phyloP scores from a whole-genome alignment of 176 grass and related monocot species.

The Tillandsia leiboldiana region DNA sequence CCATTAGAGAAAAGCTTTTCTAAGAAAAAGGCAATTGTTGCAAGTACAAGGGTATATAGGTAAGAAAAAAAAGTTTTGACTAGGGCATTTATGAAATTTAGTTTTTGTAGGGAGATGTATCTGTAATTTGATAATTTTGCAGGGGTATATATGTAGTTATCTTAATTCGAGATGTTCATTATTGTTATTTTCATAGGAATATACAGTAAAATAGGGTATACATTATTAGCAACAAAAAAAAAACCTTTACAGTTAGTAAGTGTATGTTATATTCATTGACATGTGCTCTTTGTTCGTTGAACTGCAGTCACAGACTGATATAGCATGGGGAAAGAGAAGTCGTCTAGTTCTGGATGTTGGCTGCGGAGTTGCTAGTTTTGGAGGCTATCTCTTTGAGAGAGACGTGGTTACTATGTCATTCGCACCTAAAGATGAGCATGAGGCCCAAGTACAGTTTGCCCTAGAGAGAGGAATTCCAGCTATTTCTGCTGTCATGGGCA shows the following conservation, averaged over 20 bases:
- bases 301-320: conserved; percentile 49
- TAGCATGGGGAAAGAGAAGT: conserved; percentile 61
- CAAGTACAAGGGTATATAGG: too few relatives aligned
- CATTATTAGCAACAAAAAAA: too few relatives aligned
- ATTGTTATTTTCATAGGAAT: not conserved
- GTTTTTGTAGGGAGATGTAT: too few relatives aligned
- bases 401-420: conserved; percentile 77
- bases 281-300: not conserved
- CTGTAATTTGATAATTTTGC: too few relatives aligned
- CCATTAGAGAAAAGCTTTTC: too few relatives aligned
- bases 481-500: conserved; percentile 90
- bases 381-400: conserved; percentile 69
- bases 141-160: not conserved
- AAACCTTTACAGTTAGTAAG: not conserved
- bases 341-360: conserved; percentile 70
- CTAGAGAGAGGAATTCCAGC: conserved; percentile 92
- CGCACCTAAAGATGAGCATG: conserved; percentile 89
- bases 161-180: not conserved
- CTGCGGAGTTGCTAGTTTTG: conserved; percentile 84
- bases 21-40: too few relatives aligned
- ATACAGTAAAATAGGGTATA: too few relatives aligned
- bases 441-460: conserved; percentile 87
- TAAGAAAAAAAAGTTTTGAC: too few relatives aligned
- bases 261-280: conserved; percentile 4
- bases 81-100: too few relatives aligned